These are phyloP conservation scores for Calonectria pauciramosa DNA, from an alignment of 2,329 filamentous ascomycete species.

Conservation along the genomic window DNA sequence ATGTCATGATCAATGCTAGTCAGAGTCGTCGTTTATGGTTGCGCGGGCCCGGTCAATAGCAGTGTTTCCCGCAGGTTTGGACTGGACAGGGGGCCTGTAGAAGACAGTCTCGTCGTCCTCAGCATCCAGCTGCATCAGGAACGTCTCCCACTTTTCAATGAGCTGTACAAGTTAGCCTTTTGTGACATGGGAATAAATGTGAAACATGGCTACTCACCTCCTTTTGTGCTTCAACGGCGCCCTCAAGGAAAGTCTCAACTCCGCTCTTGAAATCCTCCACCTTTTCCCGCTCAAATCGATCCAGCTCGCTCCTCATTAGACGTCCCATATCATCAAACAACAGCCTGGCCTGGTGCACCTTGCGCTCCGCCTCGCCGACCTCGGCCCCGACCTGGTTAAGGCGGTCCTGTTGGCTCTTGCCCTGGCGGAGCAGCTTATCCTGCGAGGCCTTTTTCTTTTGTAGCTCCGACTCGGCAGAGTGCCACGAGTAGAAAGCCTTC, in stretches of 20 bases:
- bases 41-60: slow-evolving; percentile 72
- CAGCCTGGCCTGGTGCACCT: slow-evolving; percentile 89
- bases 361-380: slow-evolving; percentile 93
- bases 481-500: slow-evolving; percentile 96
- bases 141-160: slow-evolving; percentile 97
- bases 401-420: slow-evolving; percentile 95
- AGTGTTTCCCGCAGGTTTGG: slow-evolving; percentile 68
- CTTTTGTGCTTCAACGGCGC: slow-evolving; percentile 97
- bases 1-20: slow-evolving; percentile 54
- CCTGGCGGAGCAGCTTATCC: slow-evolving; percentile 95
- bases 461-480: slow-evolving; percentile 88
- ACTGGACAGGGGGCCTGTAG: slow-evolving; percentile 72
- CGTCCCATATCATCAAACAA: slow-evolving; percentile 98
- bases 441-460: slow-evolving; percentile 90
- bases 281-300: slow-evolving; percentile 96
- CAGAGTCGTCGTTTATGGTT: slow-evolving; percentile 72
- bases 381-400: slow-evolving; percentile 93
- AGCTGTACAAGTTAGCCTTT: slow-evolving; percentile 54
- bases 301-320: slow-evolving; percentile 90
- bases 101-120: slow-evolving; percentile 86
- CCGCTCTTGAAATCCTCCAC: slow-evolving; percentile 99
- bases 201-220: slow-evolving; percentile 73
- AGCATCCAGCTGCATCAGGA: slow-evolving; percentile 93
- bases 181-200: not conserved
- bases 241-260: slow-evolving; percentile 97